A percentile compares a stretch with the other conserved stretches of the same genome.
These are phyloP conservation scores for Coniferiporia sulphurascens DNA, from an alignment of 1,284 basidiomycete species.

Conservation along the genomic window DNA sequence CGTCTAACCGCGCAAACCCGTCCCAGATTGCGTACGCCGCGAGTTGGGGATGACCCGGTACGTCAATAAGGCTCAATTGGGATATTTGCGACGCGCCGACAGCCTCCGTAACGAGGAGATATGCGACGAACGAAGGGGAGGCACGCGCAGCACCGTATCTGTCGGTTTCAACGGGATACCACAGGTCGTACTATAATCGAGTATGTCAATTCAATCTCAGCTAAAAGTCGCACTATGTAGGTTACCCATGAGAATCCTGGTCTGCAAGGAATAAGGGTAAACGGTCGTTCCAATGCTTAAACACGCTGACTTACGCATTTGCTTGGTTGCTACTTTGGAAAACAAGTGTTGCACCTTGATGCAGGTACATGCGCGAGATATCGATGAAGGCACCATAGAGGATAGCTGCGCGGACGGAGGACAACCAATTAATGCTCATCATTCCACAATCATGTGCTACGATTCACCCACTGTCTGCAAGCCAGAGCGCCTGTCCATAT, in stretches of 20 bases:
- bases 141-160: constrained; percentile 31
- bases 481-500: constrained; percentile 34
- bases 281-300: background rate
- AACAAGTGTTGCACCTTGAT: constrained; percentile 34
- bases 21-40: constrained; percentile 34
- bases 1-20: constrained; percentile 16
- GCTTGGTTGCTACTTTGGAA: constrained; percentile 32
- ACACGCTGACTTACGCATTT: constrained; percentile 23
- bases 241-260: constrained; percentile 33
- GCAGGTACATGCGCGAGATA: constrained; percentile 33
- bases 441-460: background rate
- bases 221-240: background rate
- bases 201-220: background rate
- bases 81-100: constrained; percentile 28
- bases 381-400: constrained; percentile 31
- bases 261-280: constrained; percentile 13
- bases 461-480: constrained; percentile 28
- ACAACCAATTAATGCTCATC: background rate
- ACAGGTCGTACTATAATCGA: constrained; percentile 31
- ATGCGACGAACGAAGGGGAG: constrained; percentile 33
- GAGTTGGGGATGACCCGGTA: constrained; percentile 24
- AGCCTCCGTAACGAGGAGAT: constrained; percentile 33
- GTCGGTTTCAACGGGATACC: constrained; percentile 31
- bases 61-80: constrained; percentile 26
- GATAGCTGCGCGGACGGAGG: constrained; percentile 24